These are phyloP conservation scores for Brassica nigra DNA, from an alignment of 345 rosid genomes.

Conservation along the genomic window DNA sequence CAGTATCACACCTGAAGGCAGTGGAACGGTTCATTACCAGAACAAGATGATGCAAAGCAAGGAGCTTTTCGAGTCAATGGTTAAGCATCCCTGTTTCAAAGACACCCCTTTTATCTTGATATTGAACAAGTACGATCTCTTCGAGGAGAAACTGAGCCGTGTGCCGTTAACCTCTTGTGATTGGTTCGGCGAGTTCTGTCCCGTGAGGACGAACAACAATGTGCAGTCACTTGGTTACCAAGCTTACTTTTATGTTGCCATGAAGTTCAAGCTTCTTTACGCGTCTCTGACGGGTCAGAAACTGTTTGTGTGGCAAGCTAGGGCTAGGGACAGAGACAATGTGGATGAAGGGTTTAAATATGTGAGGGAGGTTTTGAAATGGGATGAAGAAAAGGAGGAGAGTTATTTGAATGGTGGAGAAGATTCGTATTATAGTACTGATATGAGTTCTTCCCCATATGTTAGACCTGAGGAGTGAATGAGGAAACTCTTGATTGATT, in stretches of 20 bases:
- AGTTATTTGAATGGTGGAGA: slow-evolving; percentile 68
- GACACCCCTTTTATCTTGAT: slow-evolving; percentile 79
- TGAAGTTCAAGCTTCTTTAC: slow-evolving; percentile 92
- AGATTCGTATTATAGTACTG: slow-evolving; percentile 92
- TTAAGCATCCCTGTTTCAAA: slow-evolving; percentile 85
- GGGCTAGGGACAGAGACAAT: slow-evolving; percentile 72
- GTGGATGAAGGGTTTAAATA: slow-evolving; percentile 88
- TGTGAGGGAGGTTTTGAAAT: slow-evolving; percentile 87
- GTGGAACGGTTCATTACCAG: slow-evolving; percentile 48
- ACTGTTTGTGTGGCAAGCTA: slow-evolving; percentile 91
- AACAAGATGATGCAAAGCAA: slow-evolving; percentile 91
- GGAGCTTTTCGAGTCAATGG: slow-evolving; percentile 76
- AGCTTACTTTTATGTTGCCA: slow-evolving; percentile 86
- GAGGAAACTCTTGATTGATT: slow-evolving; percentile 19
- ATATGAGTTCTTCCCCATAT: slow-evolving; percentile 80
- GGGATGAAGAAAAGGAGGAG: slow-evolving; percentile 95
- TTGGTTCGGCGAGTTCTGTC: slow-evolving; percentile 89
- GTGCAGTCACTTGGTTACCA: slow-evolving; percentile 80
- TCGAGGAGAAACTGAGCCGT: slow-evolving; percentile 78
- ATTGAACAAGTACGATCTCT: slow-evolving; percentile 90
- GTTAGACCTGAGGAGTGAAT: slow-evolving; percentile 31
- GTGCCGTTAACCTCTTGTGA: slow-evolving; percentile 69
- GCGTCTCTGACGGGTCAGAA: slow-evolving; percentile 71
- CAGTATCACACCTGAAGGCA: slow-evolving; percentile 39
- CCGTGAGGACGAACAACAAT: slow-evolving; percentile 62